Conservation (phyloP, 2,329 filamentous ascomycete species). For the Colletotrichum sp. region DNA sequence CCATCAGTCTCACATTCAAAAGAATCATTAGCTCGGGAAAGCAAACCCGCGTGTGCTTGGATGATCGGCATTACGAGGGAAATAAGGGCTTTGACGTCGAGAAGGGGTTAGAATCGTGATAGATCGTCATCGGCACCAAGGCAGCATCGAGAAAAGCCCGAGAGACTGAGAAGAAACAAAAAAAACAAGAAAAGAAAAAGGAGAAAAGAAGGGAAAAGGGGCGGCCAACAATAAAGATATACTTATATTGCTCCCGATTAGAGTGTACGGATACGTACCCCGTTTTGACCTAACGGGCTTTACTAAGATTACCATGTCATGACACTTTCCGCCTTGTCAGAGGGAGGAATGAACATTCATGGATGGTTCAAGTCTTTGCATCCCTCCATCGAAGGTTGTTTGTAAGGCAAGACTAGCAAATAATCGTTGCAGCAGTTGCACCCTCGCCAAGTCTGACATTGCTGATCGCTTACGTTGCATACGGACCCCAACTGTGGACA, state of each 20-base stretch:
- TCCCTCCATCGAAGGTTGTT: neutral
- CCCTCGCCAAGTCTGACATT: neutral
- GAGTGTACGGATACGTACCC: no score
- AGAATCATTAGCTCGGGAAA: neutral
- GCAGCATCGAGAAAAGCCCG: neutral
- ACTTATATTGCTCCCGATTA: neutral
- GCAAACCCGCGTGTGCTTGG: neutral
- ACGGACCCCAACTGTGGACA: neutral
- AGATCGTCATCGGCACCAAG: neutral
- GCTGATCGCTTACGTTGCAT: neutral
- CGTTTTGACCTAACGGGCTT: no score
- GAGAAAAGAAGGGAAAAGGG: no score
- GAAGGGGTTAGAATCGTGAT: neutral
- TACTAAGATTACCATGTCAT: neutral
- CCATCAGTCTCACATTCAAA: conserved; percentile 21
- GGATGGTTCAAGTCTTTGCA: neutral
- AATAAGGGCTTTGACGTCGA: neutral
- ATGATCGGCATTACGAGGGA: neutral
- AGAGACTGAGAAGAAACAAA: neutral
- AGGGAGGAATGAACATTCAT: neutral
- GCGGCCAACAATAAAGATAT: no score
- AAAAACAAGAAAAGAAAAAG: no score
- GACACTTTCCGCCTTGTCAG: neutral
- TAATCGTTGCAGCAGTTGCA: neutral
- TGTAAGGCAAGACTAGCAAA: neutral